Evolutionary conservation across 2,329 filamentous ascomycete species (phyloP).

Genomic region (Septoria linicola): DNA sequence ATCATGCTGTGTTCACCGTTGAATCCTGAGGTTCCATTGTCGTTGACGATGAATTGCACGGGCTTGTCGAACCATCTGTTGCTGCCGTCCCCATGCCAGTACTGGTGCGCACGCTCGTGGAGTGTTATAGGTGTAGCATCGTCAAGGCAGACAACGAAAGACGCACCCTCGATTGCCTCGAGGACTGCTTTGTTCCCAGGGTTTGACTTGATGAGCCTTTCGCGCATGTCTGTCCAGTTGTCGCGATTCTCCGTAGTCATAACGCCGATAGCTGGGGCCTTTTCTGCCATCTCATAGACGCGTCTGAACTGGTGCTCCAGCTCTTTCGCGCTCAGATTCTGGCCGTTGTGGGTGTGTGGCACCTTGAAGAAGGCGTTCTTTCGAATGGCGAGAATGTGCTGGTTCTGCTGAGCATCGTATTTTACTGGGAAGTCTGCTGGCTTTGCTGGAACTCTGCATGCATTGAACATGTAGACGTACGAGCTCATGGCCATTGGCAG

Average conservation of each 20-base stretch:
- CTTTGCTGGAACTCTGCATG: constrained; percentile 77
- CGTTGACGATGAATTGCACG: constrained; percentile 94
- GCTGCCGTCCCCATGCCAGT: constrained; percentile 95
- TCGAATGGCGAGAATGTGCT: constrained; percentile 84
- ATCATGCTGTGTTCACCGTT: constrained; percentile 99
- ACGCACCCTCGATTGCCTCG: constrained; percentile 79
- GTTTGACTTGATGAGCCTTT: constrained; percentile 71
- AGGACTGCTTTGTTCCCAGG: constrained; percentile 75
- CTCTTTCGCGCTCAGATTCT: constrained; percentile 84
- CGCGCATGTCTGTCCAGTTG: constrained; percentile 79
- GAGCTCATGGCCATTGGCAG: constrained; percentile 97
- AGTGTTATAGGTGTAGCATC: constrained; percentile 87
- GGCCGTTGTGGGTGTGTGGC: constrained; percentile 73
- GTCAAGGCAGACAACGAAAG: constrained; percentile 91
- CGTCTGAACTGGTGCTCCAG: constrained; percentile 84
- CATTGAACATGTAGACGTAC: constrained; percentile 99
- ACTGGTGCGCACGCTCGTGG: constrained; percentile 90
- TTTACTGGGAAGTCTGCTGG: constrained; percentile 82
- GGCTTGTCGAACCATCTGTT: constrained; percentile 99
- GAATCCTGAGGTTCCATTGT: constrained; percentile 96
- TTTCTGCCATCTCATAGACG: constrained; percentile 76
- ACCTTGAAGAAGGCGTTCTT: constrained; percentile 99
- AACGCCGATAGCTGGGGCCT: constrained; percentile 71
- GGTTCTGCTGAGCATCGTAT: constrained; percentile 70
- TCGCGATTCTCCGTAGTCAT: constrained; percentile 93